Base-by-base conservation (phyloP, 192 early-diverging fungal genomes). In the Geranomyces variabilis region DNA sequence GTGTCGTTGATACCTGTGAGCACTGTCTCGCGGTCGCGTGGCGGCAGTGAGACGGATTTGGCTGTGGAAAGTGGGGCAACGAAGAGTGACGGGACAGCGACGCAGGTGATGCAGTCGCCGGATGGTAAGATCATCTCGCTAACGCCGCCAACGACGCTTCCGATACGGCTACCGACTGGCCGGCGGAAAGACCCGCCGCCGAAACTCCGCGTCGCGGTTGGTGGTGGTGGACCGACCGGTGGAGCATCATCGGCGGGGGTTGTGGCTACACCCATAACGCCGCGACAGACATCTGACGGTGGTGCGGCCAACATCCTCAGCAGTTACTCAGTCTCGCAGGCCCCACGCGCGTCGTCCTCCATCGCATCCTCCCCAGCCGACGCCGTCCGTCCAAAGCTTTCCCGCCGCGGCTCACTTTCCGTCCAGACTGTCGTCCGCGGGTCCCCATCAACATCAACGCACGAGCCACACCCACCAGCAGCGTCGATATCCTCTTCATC, bases 391-490 rank as follows among this genome's bases (percentile, higher is more conserved):
- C 36, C 36, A 41, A 41, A 41, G 10, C 51, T n/a, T 14, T 55
- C 51, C 19, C 51, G 51, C 4, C 19, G 51, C 26, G 21, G 26
- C 51, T 55, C 51, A 8, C 51, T 28, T 14, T 28, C 19, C 15
- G 51, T 55, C 15, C 51, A 28, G 15, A 24, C 26, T 14, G 15
- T 24, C 15, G 26, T 55, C 51, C 26, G 51, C 51, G 15, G 21
- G 4, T 9, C 4, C 15, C 19, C 51, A 15, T 55, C 21, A 55
- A 55, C 19, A 7, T 6, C 51, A 55, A 24, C 6, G 4, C 21
- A 55, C 36, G 36, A 41, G 24, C 51, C 51, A 53, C 51, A 26
- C 4, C n/a, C 51, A 53, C 51, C 51, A 53, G 51, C 51, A 17
- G 3, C 36, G 36, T 55, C 51, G 51, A 9, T 15, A 15, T 28